A percentile compares a stretch with the other conserved stretches of the same genome.
Conservation (phyloP, 208 protist genomes). For the Acanthamoeba sp. region DNA sequence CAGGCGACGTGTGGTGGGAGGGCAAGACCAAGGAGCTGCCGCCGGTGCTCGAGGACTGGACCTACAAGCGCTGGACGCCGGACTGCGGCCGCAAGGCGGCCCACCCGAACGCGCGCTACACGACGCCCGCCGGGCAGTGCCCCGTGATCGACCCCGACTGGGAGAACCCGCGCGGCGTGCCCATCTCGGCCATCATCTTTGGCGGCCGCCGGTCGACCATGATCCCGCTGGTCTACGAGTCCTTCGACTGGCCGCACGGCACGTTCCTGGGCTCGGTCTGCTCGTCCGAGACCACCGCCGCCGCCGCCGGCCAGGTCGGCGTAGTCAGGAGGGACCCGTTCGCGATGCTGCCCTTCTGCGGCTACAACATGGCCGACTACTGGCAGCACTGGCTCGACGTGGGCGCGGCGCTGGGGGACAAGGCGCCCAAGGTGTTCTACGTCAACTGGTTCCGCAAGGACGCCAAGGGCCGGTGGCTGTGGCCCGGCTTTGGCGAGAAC, state of each 20-base stretch:
- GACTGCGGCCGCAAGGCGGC: conserved; percentile 78
- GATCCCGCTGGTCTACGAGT: conserved; percentile 89
- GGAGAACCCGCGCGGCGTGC: conserved; percentile 88
- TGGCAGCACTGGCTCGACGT: conserved; percentile 91
- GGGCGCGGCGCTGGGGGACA: conserved; percentile 63
- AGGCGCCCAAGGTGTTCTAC: conserved; percentile 90
- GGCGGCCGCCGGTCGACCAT: conserved; percentile 87
- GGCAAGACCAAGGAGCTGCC: conserved; percentile 88
- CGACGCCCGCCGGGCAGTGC: conserved; percentile 87
- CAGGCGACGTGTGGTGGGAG: conserved; percentile 93
- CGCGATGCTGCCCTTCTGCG: conserved; percentile 92
- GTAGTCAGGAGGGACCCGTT: conserved; percentile 87
- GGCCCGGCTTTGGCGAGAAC: conserved; percentile 93
- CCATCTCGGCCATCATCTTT: conserved; percentile 91
- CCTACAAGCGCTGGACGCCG: conserved; percentile 86
- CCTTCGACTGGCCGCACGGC: conserved; percentile 90
- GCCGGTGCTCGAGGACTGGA: conserved; percentile 85
- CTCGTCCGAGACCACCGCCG: conserved; percentile 89
- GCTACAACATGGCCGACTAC: conserved; percentile 93
- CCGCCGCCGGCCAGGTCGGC: conserved; percentile 85
- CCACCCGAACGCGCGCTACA: conserved; percentile 92
- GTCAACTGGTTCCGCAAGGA: conserved; percentile 92
- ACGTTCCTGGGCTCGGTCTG: conserved; percentile 88
- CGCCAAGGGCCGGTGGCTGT: conserved; percentile 86
- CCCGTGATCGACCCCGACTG: conserved; percentile 88